These are phyloP conservation scores for Krasilnikovozyma curviuscula DNA, from an alignment of 768 basidiomycete genomes.

Conservation along the genomic window DNA sequence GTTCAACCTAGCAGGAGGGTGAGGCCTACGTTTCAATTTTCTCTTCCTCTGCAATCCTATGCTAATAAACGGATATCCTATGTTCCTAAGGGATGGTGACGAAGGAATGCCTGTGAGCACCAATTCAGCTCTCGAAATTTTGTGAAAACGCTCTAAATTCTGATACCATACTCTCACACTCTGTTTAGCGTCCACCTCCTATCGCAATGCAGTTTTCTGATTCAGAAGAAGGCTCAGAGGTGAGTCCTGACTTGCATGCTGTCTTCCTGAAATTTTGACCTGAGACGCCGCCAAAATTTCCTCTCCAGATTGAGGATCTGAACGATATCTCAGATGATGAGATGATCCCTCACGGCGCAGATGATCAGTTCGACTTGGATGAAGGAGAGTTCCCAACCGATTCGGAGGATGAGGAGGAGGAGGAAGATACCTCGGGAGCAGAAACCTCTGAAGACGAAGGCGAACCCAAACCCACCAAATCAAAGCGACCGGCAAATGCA, in stretches of 20 bases:
- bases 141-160: neutral
- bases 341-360: slow-evolving; percentile 10
- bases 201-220: slow-evolving; percentile 46
- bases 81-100: slow-evolving; percentile 1
- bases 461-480: slow-evolving; percentile 47
- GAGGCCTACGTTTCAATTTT: slow-evolving; percentile 5
- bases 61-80: neutral
- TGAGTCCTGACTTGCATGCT: neutral
- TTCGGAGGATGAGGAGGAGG: slow-evolving; percentile 17
- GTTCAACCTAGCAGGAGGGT: slow-evolving; percentile 17
- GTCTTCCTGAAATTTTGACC: neutral
- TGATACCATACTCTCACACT: neutral
- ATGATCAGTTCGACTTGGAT: slow-evolving; percentile 10
- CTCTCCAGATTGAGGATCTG: neutral
- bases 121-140: too few species aligned
- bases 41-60: neutral
- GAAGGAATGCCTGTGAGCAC: slow-evolving; percentile 10
- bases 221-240: slow-evolving; percentile 22
- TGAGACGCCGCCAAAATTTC: neutral
- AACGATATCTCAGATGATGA: slow-evolving; percentile 5
- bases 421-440: slow-evolving; percentile 32
- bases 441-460: slow-evolving; percentile 30
- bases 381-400: slow-evolving; percentile 12
- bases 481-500: slow-evolving; percentile 42
- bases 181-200: slow-evolving; percentile 31